A percentile compares a stretch with the other conserved stretches of the same genome.
These are phyloP conservation scores for Linaria vulgaris DNA, from an alignment of 257 asterid species.

Conservation along the genomic window DNA sequence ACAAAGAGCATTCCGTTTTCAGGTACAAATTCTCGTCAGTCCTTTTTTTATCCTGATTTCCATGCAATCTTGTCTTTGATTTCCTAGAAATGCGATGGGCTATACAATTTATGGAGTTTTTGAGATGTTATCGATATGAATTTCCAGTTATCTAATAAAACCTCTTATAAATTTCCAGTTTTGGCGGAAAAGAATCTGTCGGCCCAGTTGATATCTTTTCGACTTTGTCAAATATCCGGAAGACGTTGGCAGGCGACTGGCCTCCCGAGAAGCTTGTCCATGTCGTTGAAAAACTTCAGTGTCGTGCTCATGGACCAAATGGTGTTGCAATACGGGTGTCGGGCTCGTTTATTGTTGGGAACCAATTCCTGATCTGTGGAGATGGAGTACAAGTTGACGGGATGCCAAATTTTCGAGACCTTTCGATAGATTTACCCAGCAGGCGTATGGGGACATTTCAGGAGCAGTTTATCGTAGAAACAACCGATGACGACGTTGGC, in stretches of 20 bases:
- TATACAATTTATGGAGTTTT: too few species aligned
- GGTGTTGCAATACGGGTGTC: conserved; percentile 84
- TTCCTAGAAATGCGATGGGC: too few species aligned
- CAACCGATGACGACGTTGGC: conserved; percentile 50
- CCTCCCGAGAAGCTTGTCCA: conserved; percentile 94
- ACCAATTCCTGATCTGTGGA: conserved; percentile 93
- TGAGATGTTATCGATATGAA: neutral
- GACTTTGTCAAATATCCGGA: conserved; percentile 60
- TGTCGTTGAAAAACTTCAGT: conserved; percentile 93
- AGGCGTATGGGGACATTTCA: conserved; percentile 85
- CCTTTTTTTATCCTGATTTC: neutral
- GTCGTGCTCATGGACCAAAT: conserved; percentile 66
- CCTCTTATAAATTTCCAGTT: conserved; percentile 45
- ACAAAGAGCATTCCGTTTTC: conserved; percentile 60
- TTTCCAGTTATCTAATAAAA: conserved; percentile 25
- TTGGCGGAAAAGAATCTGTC: conserved; percentile 61
- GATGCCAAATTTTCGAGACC: conserved; percentile 70
- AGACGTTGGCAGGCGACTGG: conserved; percentile 89
- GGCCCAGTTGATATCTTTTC: conserved; percentile 63
- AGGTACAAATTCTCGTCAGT: conserved; percentile 54
- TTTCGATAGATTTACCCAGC: conserved; percentile 69
- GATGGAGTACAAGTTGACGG: conserved; percentile 95
- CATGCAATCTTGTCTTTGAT: neutral
- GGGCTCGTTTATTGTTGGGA: conserved; percentile 85
- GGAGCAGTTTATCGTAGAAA: conserved; percentile 75